phyloP scores from a whole-genome alignment of 2,329 filamentous ascomycete species.

The Cladosporium halotolerans region DNA sequence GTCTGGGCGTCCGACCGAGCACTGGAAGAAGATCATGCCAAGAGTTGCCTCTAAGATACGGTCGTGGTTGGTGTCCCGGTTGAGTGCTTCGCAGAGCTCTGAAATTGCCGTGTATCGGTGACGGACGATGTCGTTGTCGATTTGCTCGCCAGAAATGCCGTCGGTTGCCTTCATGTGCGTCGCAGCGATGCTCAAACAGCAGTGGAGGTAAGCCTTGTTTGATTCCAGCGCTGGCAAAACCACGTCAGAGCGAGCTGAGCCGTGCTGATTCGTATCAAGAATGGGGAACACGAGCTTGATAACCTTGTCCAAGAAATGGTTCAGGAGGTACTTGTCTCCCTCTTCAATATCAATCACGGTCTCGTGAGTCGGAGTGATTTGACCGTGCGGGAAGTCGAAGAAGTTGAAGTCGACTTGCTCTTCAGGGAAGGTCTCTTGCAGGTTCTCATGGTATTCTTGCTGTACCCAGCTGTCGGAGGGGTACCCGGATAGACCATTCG shows the following conservation, averaged over 20 bases:
- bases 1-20: constrained; percentile 78
- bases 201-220: constrained; percentile 92
- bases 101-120: constrained; percentile 86
- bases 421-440: constrained; percentile 58
- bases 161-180: constrained; percentile 82
- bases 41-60: constrained; percentile 88
- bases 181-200: constrained; percentile 86
- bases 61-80: constrained; percentile 72
- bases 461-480: constrained; percentile 65
- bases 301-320: constrained; percentile 86
- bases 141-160: constrained; percentile 60
- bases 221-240: constrained; percentile 81
- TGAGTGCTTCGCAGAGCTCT: constrained; percentile 74
- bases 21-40: constrained; percentile 94
- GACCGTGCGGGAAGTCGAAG: constrained; percentile 72
- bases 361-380: constrained; percentile 57
- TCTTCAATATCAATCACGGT: constrained; percentile 79
- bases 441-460: constrained; percentile 62
- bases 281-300: constrained; percentile 87
- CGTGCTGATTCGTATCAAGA: constrained; percentile 81
- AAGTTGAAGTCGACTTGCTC: constrained; percentile 64
- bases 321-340: constrained; percentile 75
- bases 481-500: constrained; percentile 57
- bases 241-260: constrained; percentile 71
- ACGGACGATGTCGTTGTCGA: constrained; percentile 85